Evolutionary conservation across 192 early-diverging fungal species (phyloP).

Genomic region (Coemansia sp.): DNA sequence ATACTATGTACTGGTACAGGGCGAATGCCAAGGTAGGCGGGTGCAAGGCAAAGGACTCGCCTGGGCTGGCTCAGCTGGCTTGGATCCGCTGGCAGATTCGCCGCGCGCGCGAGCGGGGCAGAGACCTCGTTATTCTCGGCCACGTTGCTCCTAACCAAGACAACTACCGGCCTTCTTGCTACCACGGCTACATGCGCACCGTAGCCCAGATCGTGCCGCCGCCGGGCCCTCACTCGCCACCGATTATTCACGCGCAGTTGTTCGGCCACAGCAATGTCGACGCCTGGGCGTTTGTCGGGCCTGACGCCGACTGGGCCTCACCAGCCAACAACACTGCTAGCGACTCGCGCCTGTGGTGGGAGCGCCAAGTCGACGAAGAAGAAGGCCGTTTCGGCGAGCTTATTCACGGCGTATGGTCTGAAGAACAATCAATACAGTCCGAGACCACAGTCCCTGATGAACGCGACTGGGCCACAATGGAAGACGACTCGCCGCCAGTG

Average conservation of each 20-base stretch:
- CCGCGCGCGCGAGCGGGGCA: slow-evolving; percentile 41
- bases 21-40: slow-evolving; percentile 70
- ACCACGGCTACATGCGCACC: slow-evolving; percentile 52
- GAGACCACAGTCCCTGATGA: background rate
- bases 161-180: slow-evolving; percentile 58
- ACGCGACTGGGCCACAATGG: slow-evolving; percentile 39
- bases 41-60: slow-evolving; percentile 59
- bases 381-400: slow-evolving; percentile 40
- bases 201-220: slow-evolving; percentile 42
- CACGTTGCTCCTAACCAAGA: slow-evolving; percentile 65
- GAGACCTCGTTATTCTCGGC: slow-evolving; percentile 65
- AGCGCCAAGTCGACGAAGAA: slow-evolving; percentile 41
- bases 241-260: slow-evolving; percentile 59
- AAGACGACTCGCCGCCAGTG: slow-evolving; percentile 18
- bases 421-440: background rate
- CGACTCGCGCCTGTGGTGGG: slow-evolving; percentile 37
- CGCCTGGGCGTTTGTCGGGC: slow-evolving; percentile 63
- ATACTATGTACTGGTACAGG: slow-evolving; percentile 74
- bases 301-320: slow-evolving; percentile 26
- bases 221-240: background rate
- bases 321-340: background rate
- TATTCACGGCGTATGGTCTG: slow-evolving; percentile 38
- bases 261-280: slow-evolving; percentile 80
- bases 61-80: slow-evolving; percentile 64
- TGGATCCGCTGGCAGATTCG: slow-evolving; percentile 69